These are phyloP conservation scores for Cutaneotrichosporon dermatis DNA, from an alignment of 1,284 basidiomycete species.

Conservation along the genomic window DNA sequence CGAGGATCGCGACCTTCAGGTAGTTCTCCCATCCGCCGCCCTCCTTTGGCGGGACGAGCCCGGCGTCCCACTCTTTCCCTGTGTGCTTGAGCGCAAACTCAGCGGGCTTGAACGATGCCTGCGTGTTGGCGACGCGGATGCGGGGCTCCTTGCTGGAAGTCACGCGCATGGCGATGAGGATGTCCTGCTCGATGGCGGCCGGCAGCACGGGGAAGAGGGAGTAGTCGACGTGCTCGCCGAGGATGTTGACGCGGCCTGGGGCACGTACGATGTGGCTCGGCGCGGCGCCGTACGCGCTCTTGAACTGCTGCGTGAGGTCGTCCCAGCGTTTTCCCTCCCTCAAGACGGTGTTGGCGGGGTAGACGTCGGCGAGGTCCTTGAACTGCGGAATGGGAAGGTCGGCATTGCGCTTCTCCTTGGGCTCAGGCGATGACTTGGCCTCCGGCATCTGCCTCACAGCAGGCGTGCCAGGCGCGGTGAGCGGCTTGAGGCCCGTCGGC, in stretches of 20 bases:
- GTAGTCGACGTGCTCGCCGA: slow-evolving; percentile 86
- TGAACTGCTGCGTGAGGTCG: slow-evolving; percentile 60
- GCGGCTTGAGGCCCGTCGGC: background rate
- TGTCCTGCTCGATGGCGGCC: slow-evolving; percentile 76
- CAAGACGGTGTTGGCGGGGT: slow-evolving; percentile 44
- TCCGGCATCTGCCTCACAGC: no score
- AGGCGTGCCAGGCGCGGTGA: background rate
- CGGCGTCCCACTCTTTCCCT: slow-evolving; percentile 62
- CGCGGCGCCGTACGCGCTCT: slow-evolving; percentile 60
- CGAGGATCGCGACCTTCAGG: slow-evolving; percentile 59
- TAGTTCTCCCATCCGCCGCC: slow-evolving; percentile 79
- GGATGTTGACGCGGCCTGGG: slow-evolving; percentile 73
- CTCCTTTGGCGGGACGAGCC: slow-evolving; percentile 58
- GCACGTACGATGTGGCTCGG: slow-evolving; percentile 71
- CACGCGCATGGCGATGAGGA: slow-evolving; percentile 68
- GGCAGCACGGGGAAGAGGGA: slow-evolving; percentile 60
- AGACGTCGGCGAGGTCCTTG: slow-evolving; percentile 59
- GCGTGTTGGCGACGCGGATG: slow-evolving; percentile 59
- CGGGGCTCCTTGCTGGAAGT: background rate
- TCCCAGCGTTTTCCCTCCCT: slow-evolving; percentile 56
- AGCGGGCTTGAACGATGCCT: slow-evolving; percentile 54
- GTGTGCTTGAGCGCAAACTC: slow-evolving; percentile 55
- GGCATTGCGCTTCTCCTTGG: slow-evolving; percentile 44
- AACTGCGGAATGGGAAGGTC: slow-evolving; percentile 62
- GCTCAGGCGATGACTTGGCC: background rate